Conservation (phyloP, 2,329 filamentous ascomycete species). For the Penicillium sp. region DNA sequence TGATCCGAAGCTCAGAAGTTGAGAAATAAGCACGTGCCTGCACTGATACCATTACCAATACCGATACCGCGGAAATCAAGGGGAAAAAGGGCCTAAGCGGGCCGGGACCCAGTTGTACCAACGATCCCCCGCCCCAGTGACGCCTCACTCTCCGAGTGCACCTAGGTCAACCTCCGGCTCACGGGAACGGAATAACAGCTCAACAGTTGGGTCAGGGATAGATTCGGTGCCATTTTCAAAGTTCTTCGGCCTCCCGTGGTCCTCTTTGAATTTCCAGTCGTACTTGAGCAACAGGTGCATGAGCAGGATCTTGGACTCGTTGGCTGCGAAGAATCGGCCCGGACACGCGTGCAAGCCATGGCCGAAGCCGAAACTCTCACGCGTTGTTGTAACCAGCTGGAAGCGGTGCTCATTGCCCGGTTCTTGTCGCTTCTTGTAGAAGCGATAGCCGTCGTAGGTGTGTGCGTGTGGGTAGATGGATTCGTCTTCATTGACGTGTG, state of each 20-base stretch:
- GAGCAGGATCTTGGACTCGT: constrained; percentile 57
- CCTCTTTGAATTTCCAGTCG: constrained; percentile 47
- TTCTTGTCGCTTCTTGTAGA: constrained; percentile 30
- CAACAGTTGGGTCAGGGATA: constrained; percentile 31
- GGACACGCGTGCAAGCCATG: constrained; percentile 44
- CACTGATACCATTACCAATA: neutral
- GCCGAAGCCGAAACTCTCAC: constrained; percentile 35
- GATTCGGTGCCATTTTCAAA: constrained; percentile 49
- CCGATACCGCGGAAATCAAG: neutral
- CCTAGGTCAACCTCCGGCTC: constrained; percentile 26
- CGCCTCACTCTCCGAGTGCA: constrained; percentile 17
- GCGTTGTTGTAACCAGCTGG: constrained; percentile 32
- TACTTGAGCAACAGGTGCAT: constrained; percentile 54
- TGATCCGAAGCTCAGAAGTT: neutral
- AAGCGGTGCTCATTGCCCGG: constrained; percentile 30
- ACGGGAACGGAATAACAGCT: constrained; percentile 27
- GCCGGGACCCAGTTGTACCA: neutral
- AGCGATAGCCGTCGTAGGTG: constrained; percentile 35
- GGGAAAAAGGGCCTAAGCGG: neutral
- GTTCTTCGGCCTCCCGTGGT: constrained; percentile 38
- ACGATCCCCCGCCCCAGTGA: neutral
- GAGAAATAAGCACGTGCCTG: too few species aligned
- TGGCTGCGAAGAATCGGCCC: constrained; percentile 56
- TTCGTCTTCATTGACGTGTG: constrained; percentile 28
- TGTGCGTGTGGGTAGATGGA: constrained; percentile 27